phyloP scores from a whole-genome alignment of 2,329 filamentous ascomycete genomes.

The Metarhizium rileyi region DNA sequence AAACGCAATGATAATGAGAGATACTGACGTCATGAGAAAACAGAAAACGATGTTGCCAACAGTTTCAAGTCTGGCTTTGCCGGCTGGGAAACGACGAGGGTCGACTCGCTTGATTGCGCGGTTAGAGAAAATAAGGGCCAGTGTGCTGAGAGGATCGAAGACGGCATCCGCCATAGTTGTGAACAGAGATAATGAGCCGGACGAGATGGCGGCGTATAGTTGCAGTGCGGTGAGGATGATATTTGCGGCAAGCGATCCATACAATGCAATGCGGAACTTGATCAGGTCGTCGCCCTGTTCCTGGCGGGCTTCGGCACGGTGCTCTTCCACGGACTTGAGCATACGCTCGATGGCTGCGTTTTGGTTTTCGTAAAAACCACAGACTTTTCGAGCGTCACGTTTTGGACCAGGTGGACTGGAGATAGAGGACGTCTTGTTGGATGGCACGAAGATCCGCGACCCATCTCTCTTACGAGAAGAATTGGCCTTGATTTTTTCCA shows the following conservation, averaged over 20 bases:
- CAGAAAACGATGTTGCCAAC: constrained; percentile 95
- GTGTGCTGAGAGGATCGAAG: constrained; percentile 84
- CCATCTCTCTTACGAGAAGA: constrained; percentile 64
- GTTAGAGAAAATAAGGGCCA: constrained; percentile 78
- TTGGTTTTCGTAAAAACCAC: constrained; percentile 79
- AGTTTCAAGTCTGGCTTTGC: constrained; percentile 89
- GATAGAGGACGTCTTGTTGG: constrained; percentile 5
- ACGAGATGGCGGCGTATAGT: constrained; percentile 78
- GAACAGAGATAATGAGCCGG: constrained; percentile 87
- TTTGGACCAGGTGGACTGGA: constrained; percentile 13
- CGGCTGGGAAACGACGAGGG: constrained; percentile 75
- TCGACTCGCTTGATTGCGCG: constrained; percentile 85
- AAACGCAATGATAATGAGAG: constrained; percentile 85
- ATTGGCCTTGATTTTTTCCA: constrained; percentile 71
- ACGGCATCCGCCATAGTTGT: constrained; percentile 95
- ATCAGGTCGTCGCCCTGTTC: constrained; percentile 74
- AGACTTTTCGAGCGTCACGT: constrained; percentile 45
- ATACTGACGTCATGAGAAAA: constrained; percentile 90
- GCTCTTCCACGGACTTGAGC: constrained; percentile 87
- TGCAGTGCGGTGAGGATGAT: constrained; percentile 70
- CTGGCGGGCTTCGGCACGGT: constrained; percentile 70
- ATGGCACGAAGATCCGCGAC: constrained; percentile 6
- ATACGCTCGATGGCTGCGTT: constrained; percentile 90
- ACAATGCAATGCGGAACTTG: constrained; percentile 57
- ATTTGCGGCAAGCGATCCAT: constrained; percentile 69